Evolutionary conservation across 192 early-diverging fungal species (phyloP).

Genomic region (Mortierella alpina): DNA sequence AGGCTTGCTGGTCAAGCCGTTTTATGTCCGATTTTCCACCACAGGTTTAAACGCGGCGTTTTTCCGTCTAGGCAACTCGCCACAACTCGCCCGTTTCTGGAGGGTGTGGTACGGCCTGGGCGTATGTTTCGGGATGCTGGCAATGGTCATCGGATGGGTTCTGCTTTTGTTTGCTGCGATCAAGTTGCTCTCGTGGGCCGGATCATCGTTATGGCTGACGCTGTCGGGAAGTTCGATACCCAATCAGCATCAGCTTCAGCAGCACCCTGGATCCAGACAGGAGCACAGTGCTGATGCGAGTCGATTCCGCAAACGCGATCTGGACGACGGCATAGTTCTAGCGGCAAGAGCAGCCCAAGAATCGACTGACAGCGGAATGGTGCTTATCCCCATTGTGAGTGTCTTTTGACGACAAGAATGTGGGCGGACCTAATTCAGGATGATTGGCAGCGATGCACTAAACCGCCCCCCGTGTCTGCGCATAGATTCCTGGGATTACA

Average conservation of each 20-base stretch:
- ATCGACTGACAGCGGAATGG: slow-evolving; percentile 48
- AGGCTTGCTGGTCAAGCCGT: slow-evolving; percentile 54
- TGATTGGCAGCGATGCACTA: not conserved
- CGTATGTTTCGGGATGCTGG: slow-evolving; percentile 52
- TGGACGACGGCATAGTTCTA: slow-evolving; percentile 4
- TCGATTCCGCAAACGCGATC: slow-evolving; percentile 18
- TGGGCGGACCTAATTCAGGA: not conserved
- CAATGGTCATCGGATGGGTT: slow-evolving; percentile 59
- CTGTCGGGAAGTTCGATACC: not conserved
- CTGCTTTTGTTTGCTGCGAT: slow-evolving; percentile 62
- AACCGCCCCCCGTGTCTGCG: not conserved
- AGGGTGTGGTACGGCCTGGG: slow-evolving; percentile 68
- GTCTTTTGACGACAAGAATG: not conserved
- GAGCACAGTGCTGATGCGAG: not conserved
- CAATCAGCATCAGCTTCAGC: not conserved
- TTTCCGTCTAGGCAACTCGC: slow-evolving; percentile 39
- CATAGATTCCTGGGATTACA: slow-evolving; percentile 81
- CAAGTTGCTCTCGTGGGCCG: slow-evolving; percentile 41
- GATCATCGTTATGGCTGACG: slow-evolving; percentile 13
- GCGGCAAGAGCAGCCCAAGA: slow-evolving; percentile 25
- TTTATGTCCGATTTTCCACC: slow-evolving; percentile 62
- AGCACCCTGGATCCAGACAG: not conserved
- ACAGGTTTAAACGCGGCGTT: slow-evolving; percentile 60
- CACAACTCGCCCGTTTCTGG: slow-evolving; percentile 61
- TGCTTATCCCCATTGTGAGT: slow-evolving; percentile 74